phyloP scores from a whole-genome alignment of 2,329 filamentous ascomycete species.

The Gremmenia infestans region DNA sequence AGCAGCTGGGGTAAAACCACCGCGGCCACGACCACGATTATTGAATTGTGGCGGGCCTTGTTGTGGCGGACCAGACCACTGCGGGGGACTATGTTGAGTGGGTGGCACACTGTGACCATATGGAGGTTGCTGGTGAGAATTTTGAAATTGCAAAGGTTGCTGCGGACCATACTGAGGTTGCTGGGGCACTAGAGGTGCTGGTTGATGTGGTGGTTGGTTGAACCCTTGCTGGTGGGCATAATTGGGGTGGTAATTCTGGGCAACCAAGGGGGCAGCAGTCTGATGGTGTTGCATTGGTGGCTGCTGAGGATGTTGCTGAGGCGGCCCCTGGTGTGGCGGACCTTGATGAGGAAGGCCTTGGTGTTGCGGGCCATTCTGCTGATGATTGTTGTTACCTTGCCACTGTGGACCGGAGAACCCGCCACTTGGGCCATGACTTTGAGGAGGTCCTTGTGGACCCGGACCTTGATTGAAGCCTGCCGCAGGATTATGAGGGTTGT shows the following conservation, averaged over 20 bases:
- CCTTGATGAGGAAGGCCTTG: slow-evolving; percentile 14
- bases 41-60: slow-evolving; percentile 35
- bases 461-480: slow-evolving; percentile 32
- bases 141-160: slow-evolving; percentile 27
- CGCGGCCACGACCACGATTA: slow-evolving; percentile 30
- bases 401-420: slow-evolving; percentile 25
- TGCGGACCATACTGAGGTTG: slow-evolving; percentile 36
- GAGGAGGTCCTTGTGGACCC: slow-evolving; percentile 20
- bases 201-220: slow-evolving; percentile 35
- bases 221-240: slow-evolving; percentile 51
- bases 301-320: slow-evolving; percentile 27
- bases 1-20: slow-evolving; percentile 32
- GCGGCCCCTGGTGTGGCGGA: slow-evolving; percentile 20
- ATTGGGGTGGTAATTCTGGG: slow-evolving; percentile 54
- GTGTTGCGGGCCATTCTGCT: slow-evolving; percentile 18
- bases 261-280: slow-evolving; percentile 40
- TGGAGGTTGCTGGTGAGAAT: slow-evolving; percentile 24
- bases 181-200: slow-evolving; percentile 41
- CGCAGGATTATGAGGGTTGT: slow-evolving; percentile 26
- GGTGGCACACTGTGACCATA: slow-evolving; percentile 34
- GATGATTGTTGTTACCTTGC: slow-evolving; percentile 22
- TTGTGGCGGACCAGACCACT: slow-evolving; percentile 20
- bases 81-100: slow-evolving; percentile 30
- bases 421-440: slow-evolving; percentile 13
- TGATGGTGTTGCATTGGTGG: slow-evolving; percentile 32